phyloP scores from a whole-genome alignment of 1,284 basidiomycete genomes.

The Pyrrhoderma lamaoense region DNA sequence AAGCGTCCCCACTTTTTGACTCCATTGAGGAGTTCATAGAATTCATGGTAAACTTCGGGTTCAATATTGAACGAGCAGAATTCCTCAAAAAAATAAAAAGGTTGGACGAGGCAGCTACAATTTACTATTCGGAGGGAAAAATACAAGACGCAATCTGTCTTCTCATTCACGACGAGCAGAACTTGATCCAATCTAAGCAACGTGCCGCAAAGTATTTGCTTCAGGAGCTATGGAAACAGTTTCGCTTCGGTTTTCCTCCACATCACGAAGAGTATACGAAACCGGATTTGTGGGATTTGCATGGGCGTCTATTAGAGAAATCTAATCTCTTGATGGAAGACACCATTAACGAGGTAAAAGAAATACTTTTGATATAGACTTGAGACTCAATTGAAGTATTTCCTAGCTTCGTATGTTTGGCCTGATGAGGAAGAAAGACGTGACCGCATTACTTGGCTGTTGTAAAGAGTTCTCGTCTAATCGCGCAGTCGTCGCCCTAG shows the following conservation, averaged over 20 bases:
- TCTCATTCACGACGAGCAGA: constrained; percentile 37
- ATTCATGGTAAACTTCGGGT: constrained; percentile 47
- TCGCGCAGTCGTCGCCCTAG: constrained; percentile 3
- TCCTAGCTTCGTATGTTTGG: constrained; percentile 13
- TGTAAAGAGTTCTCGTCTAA: constrained; percentile 1
- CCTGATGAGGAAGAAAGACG: constrained; percentile 9
- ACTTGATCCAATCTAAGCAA: too few relatives aligned
- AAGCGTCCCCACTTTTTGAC: too few relatives aligned
- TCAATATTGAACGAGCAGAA: constrained; percentile 44
- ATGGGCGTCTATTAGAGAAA: too few relatives aligned
- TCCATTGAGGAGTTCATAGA: too few relatives aligned
- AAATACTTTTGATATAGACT: neutral
- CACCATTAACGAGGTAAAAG: constrained; percentile 11
- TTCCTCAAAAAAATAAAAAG: constrained; percentile 42
- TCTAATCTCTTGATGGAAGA: neutral
- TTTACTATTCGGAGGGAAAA: constrained; percentile 46
- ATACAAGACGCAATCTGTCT: constrained; percentile 40
- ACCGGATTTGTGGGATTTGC: too few relatives aligned
- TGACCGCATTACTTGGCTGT: neutral
- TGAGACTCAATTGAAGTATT: neutral
- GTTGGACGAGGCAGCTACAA: constrained; percentile 45
- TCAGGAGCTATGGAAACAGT: constrained; percentile 10
- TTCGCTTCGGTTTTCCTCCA: constrained; percentile 10
- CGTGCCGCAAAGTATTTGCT: constrained; percentile 13
- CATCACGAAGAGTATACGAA: neutral